Conservation (phyloP, 139 green algal species). For the Chlamydomonas eustigma region DNA sequence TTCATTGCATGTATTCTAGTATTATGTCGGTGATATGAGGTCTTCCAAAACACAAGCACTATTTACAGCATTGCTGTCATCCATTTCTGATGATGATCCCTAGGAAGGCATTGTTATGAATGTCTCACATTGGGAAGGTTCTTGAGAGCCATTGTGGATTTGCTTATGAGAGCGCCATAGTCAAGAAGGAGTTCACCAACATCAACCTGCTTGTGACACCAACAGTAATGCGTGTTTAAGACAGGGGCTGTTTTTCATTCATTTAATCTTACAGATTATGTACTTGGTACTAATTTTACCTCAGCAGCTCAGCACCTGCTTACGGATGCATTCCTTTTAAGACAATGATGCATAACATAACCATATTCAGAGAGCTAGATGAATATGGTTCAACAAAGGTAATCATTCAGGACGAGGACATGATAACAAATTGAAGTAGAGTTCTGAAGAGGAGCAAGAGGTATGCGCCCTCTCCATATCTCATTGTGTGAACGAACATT, state of each 20-base stretch:
- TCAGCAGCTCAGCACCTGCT: neutral
- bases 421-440: too few species aligned
- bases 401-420: too few species aligned
- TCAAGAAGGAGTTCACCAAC: slow-evolving; percentile 13
- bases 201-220: neutral
- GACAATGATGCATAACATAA: neutral
- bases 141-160: slow-evolving; percentile 9
- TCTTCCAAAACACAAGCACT: too few species aligned
- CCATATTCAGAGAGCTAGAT: neutral
- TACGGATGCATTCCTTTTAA: neutral
- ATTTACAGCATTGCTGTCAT: too few species aligned
- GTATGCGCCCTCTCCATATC: neutral
- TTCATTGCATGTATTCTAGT: too few species aligned
- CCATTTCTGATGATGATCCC: too few species aligned
- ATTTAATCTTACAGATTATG: neutral
- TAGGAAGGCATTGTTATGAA: too few species aligned
- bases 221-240: neutral
- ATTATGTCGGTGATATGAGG: too few species aligned
- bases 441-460: neutral
- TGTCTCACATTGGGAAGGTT: slow-evolving; percentile 9
- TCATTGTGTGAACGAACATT: neutral
- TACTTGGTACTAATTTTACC: neutral
- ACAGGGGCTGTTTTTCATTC: neutral
- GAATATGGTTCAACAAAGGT: neutral
- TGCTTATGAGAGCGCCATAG: slow-evolving; percentile 3